Conservation (phyloP, 2,329 filamentous ascomycete genomes). For the Aspergillus clavatus region DNA sequence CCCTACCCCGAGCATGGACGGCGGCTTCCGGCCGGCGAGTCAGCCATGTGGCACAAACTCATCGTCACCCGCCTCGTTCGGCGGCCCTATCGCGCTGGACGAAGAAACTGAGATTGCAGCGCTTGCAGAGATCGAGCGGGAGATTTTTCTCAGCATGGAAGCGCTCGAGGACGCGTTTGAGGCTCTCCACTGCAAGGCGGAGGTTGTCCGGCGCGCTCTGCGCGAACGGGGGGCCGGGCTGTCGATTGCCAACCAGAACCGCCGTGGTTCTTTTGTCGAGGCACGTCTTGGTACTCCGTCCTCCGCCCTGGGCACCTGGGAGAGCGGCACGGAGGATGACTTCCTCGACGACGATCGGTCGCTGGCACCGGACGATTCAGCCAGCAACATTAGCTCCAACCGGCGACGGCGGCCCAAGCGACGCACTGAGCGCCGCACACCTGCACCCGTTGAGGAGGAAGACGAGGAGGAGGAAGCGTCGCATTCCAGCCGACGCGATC, state of each 20-base stretch:
- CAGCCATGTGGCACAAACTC: conserved; percentile 34
- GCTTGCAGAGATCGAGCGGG: conserved; percentile 83
- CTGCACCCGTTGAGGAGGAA: conserved; percentile 45
- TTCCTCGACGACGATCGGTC: conserved; percentile 43
- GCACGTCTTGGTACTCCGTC: conserved; percentile 41
- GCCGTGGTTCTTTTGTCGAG: conserved; percentile 40
- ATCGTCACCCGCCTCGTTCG: conserved; percentile 55
- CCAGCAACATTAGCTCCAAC: conserved; percentile 47
- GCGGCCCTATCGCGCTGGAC: conserved; percentile 80
- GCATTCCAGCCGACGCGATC: conserved; percentile 22
- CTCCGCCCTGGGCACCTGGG: conserved; percentile 32
- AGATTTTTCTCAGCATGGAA: conserved; percentile 94
- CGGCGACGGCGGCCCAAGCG: conserved; percentile 43
- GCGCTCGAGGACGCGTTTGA: conserved; percentile 91
- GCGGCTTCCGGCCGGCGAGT: conserved; percentile 40
- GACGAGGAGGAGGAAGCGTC: conserved; percentile 36
- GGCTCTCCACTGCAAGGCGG: conserved; percentile 77
- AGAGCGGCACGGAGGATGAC: conserved; percentile 42
- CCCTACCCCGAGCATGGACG: conserved; percentile 33
- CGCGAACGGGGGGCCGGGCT: conserved; percentile 79
- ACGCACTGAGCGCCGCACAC: conserved; percentile 46
- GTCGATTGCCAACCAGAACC: conserved; percentile 44
- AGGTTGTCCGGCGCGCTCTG: conserved; percentile 70
- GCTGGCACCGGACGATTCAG: conserved; percentile 46
- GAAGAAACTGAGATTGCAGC: conserved; percentile 91